Conservation (phyloP, 176 grass and related monocot species). For the Themeda triandra region DNA sequence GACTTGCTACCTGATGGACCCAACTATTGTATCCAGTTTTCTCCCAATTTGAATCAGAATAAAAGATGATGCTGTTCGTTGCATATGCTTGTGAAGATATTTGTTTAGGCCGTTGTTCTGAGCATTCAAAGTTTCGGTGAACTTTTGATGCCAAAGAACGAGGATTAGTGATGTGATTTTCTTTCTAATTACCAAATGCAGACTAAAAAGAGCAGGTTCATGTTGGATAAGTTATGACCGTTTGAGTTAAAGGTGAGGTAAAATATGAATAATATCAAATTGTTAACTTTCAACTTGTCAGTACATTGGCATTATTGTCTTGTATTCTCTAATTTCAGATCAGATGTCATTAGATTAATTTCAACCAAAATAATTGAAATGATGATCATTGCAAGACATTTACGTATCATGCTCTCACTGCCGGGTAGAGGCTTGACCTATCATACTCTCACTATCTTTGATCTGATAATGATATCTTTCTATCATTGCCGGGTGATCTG, state of each 20-base stretch:
- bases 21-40: neutral
- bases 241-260: neutral
- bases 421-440: too few relatives aligned
- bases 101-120: neutral
- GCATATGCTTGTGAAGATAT: neutral
- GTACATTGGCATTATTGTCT: too few relatives aligned
- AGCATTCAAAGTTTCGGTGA: neutral
- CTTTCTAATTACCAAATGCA: neutral
- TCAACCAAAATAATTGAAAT: too few relatives aligned
- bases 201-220: neutral
- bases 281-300: too few relatives aligned
- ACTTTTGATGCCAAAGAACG: neutral
- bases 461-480: too few relatives aligned
- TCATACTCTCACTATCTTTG: too few relatives aligned
- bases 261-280: neutral
- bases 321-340: too few relatives aligned
- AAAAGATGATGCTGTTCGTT: neutral
- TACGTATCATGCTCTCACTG: too few relatives aligned
- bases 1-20: neutral
- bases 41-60: neutral
- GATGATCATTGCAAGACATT: too few relatives aligned
- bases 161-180: neutral
- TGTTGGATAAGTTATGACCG: neutral
- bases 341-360: neutral
- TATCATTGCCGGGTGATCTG: too few relatives aligned